Evolutionary conservation across 2,329 filamentous ascomycete species (phyloP), one percentile per base, ranked within the genome.

Genomic region (Thielaviopsis ethacetica): DNA sequence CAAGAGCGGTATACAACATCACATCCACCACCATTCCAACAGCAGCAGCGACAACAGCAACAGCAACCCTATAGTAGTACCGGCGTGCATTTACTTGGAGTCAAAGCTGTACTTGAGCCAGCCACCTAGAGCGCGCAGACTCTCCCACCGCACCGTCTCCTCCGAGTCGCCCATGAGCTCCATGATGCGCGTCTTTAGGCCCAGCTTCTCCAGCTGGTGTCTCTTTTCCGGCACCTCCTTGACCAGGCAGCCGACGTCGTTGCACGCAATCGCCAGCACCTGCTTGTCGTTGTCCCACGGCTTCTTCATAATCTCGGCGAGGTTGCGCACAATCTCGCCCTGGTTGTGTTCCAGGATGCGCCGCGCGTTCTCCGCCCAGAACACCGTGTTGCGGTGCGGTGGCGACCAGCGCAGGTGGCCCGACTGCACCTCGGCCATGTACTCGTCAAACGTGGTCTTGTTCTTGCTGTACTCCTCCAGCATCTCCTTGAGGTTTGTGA

Each of bases 401-500:
- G 91, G 91, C 5, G 88, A 93, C 91, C 91, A 96, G 67, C 89
- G 85, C 59, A 96, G 78, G 68, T 95, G 90, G 41, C 91, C 91
- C 2, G 87, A 84, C 66, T 86, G 80, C 56, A 96, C 79, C 72
- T 96, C 91, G 59, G 86, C 87, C 5, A 89, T 83, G 69, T 95
- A 95, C 67, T 95, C 90, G 63, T 94, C 89, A 62, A 95, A 83
- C 57, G 90, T 88, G 15, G 81, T 84, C 73, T 85, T 84, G 60
- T 81, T 85, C 70, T 82, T 82, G 62, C 79, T 82, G 67, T 85
- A 84, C 63, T 85, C 82, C 41, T 84, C 82, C 3, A 84, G 71
- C 70, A 82, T 78, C 63, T 83, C 79, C 68, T 77, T 81, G 59
- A 86, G 73, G 59, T 71, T 75, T 59, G 77, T 73, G 54, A 85